A percentile compares a stretch with the other conserved stretches of the same genome.
phyloP scores from a whole-genome alignment of 495 filamentous ascomycete species.

The Jackrogersella multiformis region DNA sequence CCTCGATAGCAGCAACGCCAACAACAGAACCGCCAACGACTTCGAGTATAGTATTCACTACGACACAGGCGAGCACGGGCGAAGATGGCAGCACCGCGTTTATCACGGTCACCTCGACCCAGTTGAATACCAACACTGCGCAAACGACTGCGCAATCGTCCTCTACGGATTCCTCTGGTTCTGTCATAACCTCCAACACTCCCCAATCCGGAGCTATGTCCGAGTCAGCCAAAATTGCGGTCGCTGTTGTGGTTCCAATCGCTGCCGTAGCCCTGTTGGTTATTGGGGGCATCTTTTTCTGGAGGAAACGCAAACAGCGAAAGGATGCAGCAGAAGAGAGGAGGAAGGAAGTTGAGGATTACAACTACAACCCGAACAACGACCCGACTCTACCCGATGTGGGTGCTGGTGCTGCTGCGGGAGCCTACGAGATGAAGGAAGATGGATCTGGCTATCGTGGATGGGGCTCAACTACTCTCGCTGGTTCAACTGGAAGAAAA shows the following conservation, averaged over 20 bases:
- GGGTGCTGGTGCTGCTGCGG: constrained; percentile 56
- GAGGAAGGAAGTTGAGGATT: constrained; percentile 95
- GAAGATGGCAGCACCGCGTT: constrained; percentile 35
- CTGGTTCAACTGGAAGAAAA: constrained; percentile 78
- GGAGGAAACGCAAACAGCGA: constrained; percentile 83
- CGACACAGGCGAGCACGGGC: constrained; percentile 36
- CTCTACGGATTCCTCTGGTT: constrained; percentile 39
- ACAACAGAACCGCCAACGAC: constrained; percentile 22
- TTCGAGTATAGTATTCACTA: constrained; percentile 38
- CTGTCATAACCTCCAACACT: constrained; percentile 47
- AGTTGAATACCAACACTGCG: constrained; percentile 19
- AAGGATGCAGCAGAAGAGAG: constrained; percentile 87
- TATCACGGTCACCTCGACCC: constrained; percentile 42
- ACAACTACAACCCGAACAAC: constrained; percentile 93
- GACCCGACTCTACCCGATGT: constrained; percentile 83
- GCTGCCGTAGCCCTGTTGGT: constrained; percentile 86
- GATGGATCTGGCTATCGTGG: constrained; percentile 86
- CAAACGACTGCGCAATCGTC: constrained; percentile 30
- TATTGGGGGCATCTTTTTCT: constrained; percentile 78
- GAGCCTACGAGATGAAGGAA: constrained; percentile 72
- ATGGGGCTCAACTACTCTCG: constrained; percentile 84
- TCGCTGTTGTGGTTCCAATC: constrained; percentile 94
- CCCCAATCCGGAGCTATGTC: constrained; percentile 58
- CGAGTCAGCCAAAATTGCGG: constrained; percentile 76
- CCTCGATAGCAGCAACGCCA: constrained; percentile 27